Evolutionary conservation across 1,284 basidiomycete genomes (phyloP).

Genomic region (Flammula alnicola): DNA sequence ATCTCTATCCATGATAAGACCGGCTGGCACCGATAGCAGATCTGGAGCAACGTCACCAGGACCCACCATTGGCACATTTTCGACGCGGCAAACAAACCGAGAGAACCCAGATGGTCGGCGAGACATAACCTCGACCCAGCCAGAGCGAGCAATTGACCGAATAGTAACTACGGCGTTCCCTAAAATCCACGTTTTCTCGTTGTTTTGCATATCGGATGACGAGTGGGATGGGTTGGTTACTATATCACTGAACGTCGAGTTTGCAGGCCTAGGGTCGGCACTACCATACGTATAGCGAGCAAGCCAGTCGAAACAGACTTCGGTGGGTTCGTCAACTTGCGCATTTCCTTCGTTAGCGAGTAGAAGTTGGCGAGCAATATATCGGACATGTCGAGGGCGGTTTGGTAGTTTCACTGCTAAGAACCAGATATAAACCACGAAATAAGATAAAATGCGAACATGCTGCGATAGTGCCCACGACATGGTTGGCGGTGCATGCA

Average conservation of each 20-base stretch:
- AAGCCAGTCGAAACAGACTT: conserved; percentile 98
- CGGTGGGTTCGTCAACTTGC: conserved; percentile 87
- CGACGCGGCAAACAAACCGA: conserved; percentile 85
- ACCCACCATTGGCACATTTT: conserved; percentile 87
- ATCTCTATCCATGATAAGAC: conserved; percentile 74
- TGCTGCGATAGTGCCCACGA: conserved; percentile 95
- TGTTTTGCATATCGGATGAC: conserved; percentile 44
- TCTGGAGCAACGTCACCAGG: conserved; percentile 85
- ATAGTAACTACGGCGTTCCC: conserved; percentile 91
- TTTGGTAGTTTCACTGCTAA: conserved; percentile 87
- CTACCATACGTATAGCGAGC: conserved; percentile 94
- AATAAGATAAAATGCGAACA: conserved; percentile 93
- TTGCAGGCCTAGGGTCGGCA: conserved; percentile 89
- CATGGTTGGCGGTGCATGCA: conserved; percentile 58
- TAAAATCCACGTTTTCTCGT: conserved; percentile 85
- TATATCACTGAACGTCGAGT: conserved; percentile 79
- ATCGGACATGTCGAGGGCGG: conserved; percentile 82
- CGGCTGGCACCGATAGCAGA: conserved; percentile 70
- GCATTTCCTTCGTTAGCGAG: conserved; percentile 84
- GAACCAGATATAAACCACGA: conserved; percentile 96
- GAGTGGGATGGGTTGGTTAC: conserved; percentile 56
- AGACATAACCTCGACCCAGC: conserved; percentile 91
- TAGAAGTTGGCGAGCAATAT: conserved; percentile 88
- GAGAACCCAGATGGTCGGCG: conserved; percentile 91
- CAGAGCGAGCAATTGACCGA: conserved; percentile 71